Percentiles rank a stretch among this genome's conserved stretches.
These are phyloP conservation scores for Papiliotrema flavescens DNA, from an alignment of 1,284 basidiomycete genomes.

Conservation along the genomic window DNA sequence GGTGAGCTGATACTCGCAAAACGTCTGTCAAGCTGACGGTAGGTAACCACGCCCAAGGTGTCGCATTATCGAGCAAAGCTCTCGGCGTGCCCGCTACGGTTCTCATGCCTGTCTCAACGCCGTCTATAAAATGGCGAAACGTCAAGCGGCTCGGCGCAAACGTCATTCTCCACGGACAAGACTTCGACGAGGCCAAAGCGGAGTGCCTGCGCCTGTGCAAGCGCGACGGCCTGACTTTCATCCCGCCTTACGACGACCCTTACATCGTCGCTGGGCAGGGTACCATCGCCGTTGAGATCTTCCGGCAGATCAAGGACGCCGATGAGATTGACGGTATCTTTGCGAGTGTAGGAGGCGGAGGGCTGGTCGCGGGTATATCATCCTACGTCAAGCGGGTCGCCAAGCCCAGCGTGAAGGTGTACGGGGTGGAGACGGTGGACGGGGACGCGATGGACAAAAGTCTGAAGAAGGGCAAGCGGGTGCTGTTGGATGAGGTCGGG, in stretches of 20 bases:
- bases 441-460: slow-evolving; percentile 89
- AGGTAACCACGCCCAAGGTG: slow-evolving; percentile 99
- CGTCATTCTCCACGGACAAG: slow-evolving; percentile 83
- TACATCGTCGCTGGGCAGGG: slow-evolving; percentile 97
- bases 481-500: slow-evolving; percentile 84
- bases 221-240: slow-evolving; percentile 76
- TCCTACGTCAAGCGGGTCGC: slow-evolving; percentile 94
- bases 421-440: slow-evolving; percentile 94
- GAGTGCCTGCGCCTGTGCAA: slow-evolving; percentile 85
- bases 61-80: slow-evolving; percentile 84
- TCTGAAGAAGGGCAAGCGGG: slow-evolving; percentile 69
- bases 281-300: slow-evolving; percentile 89
- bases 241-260: slow-evolving; percentile 97
- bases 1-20: slow-evolving; percentile 59
- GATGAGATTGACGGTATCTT: slow-evolving; percentile 83
- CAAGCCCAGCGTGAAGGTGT: slow-evolving; percentile 73
- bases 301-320: slow-evolving; percentile 74
- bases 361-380: slow-evolving; percentile 80
- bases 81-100: slow-evolving; percentile 93
- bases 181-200: slow-evolving; percentile 95
- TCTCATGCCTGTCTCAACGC: slow-evolving; percentile 95
- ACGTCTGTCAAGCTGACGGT: slow-evolving; percentile 9
- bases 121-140: slow-evolving; percentile 92
- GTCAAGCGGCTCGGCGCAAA: slow-evolving; percentile 90
- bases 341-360: slow-evolving; percentile 86